phyloP scores from a whole-genome alignment of 208 protist genomes.

The Naegleria fowleri region DNA sequence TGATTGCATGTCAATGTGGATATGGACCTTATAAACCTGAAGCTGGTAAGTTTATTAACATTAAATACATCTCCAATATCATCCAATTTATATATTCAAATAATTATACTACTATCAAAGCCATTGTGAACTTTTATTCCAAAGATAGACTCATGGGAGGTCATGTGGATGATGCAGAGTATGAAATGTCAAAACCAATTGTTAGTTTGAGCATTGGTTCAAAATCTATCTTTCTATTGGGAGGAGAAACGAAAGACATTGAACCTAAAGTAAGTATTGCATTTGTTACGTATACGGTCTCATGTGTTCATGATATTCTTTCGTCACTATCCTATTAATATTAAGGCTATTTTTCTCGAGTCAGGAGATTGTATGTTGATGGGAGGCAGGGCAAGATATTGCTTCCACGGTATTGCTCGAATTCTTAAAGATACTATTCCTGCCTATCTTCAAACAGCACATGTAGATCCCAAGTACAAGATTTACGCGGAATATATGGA shows the following conservation, averaged over 20 bases:
- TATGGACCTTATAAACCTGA: slow-evolving; percentile 9
- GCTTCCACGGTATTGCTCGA: slow-evolving; percentile 15
- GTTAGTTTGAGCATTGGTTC: slow-evolving; percentile 8
- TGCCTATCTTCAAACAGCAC: background rate
- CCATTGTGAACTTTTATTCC: slow-evolving; percentile 10
- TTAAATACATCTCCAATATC: no score
- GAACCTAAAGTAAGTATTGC: background rate
- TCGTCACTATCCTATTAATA: background rate
- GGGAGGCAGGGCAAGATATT: slow-evolving; percentile 23
- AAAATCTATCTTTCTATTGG: background rate
- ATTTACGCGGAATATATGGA: background rate
- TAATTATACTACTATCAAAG: no score
- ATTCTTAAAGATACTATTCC: background rate
- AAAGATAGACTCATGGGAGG: slow-evolving; percentile 1
- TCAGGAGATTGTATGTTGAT: slow-evolving; percentile 20
- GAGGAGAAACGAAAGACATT: background rate
- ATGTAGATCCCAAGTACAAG: background rate
- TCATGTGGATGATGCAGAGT: slow-evolving; percentile 19
- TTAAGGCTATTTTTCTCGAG: background rate
- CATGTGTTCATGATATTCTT: no score
- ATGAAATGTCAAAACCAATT: slow-evolving; percentile 26
- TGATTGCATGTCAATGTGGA: background rate
- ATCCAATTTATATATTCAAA: no score
- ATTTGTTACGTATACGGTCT: no score
- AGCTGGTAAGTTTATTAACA: background rate